phyloP scores from a whole-genome alignment of 164 flowering plant species.

The Vitis rotundifolia region DNA sequence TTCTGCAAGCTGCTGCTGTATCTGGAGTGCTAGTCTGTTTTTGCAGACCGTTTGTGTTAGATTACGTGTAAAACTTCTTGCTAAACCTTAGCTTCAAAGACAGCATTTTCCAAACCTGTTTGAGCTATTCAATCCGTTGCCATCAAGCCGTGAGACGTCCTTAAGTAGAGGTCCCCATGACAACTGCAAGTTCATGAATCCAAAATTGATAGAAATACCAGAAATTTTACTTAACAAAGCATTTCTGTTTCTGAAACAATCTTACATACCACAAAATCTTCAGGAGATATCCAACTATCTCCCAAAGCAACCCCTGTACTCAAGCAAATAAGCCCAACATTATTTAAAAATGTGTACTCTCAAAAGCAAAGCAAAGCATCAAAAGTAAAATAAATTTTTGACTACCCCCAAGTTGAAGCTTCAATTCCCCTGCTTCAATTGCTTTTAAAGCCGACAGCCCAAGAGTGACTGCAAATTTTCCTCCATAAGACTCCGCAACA shows the following conservation, averaged over 20 bases:
- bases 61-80: not conserved
- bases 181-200: conserved; percentile 11
- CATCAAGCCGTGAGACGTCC: conserved; percentile 20
- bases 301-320: conserved; percentile 24
- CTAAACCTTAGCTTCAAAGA: no score
- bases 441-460: conserved; percentile 12
- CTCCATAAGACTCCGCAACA: conserved; percentile 18
- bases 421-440: conserved; percentile 17
- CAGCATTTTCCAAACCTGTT: conserved; percentile 13
- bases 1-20: conserved; percentile 17
- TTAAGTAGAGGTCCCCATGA: conserved; percentile 30
- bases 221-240: no score
- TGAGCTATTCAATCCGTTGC: conserved; percentile 6
- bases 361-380: not conserved
- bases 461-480: conserved; percentile 22
- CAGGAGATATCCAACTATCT: conserved; percentile 22
- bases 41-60: not conserved
- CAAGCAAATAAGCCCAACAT: not conserved
- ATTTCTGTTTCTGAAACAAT: not conserved
- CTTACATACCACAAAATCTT: conserved; percentile 21
- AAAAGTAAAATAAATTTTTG: not conserved
- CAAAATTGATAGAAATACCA: no score
- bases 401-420: conserved; percentile 25
- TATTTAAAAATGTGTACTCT: not conserved
- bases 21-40: conserved; percentile 17